These are phyloP conservation scores for Coemansia sp. DNA, from an alignment of 192 early-diverging fungal species.

Conservation along the genomic window DNA sequence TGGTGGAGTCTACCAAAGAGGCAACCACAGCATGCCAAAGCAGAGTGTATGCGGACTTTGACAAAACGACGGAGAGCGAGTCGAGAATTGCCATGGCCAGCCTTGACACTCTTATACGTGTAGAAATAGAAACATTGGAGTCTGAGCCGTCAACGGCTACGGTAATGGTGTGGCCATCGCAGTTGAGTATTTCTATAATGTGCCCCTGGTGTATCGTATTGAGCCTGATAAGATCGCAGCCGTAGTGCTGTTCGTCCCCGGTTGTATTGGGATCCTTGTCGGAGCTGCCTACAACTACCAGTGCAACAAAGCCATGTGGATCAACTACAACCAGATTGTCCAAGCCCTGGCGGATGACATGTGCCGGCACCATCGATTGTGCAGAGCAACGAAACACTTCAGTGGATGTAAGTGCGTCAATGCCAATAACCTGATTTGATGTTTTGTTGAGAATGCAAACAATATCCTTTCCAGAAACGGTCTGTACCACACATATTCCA, in stretches of 20 bases:
- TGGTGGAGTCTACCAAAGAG: neutral
- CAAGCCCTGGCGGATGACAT: constrained; percentile 12
- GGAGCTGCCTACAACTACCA: neutral
- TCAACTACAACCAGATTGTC: constrained; percentile 41
- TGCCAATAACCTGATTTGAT: constrained; percentile 19
- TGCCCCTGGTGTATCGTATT: constrained; percentile 3
- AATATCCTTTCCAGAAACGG: constrained; percentile 23
- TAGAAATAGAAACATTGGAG: constrained; percentile 5
- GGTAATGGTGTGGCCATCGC: constrained; percentile 7
- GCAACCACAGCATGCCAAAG: constrained; percentile 27
- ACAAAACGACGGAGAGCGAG: constrained; percentile 39
- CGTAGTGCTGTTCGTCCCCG: neutral
- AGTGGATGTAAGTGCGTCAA: constrained; percentile 19
- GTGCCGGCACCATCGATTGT: constrained; percentile 22
- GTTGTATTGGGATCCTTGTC: neutral
- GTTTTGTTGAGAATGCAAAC: constrained; percentile 30
- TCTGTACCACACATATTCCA: constrained; percentile 38
- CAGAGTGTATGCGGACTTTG: constrained; percentile 12
- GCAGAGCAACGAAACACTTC: constrained; percentile 41
- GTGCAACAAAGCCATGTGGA: constrained; percentile 13
- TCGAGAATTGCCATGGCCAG: constrained; percentile 10
- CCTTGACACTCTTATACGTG: constrained; percentile 16
- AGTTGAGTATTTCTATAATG: constrained; percentile 12
- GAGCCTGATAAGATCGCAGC: constrained; percentile 3
- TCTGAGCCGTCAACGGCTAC: neutral